Conservation (phyloP, 179 eudicot species). For the Drosera spatulata region DNA sequence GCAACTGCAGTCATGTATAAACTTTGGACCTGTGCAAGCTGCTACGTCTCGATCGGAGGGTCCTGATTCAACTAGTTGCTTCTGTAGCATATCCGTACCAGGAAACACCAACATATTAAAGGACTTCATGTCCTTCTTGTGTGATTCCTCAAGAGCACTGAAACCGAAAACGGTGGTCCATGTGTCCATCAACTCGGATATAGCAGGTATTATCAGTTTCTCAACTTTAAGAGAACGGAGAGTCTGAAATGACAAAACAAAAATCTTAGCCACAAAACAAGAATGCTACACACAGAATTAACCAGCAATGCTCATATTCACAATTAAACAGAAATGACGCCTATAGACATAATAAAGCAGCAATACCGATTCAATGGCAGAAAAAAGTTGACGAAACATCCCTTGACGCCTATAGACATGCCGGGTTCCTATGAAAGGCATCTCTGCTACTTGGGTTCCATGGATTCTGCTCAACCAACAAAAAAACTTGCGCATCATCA, state of each 20-base stretch:
- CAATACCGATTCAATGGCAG: constrained; percentile 74
- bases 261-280: neutral
- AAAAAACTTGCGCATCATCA: neutral
- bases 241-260: constrained; percentile 34
- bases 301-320: neutral
- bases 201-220: constrained; percentile 83
- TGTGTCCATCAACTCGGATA: constrained; percentile 87
- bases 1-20: neutral
- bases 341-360: neutral
- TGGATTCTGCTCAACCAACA: constrained; percentile 46
- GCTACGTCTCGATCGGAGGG: constrained; percentile 12
- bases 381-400: constrained; percentile 87
- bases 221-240: constrained; percentile 58
- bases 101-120: constrained; percentile 92
- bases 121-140: constrained; percentile 59
- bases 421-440: constrained; percentile 98
- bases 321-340: neutral
- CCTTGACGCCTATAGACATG: constrained; percentile 94
- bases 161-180: constrained; percentile 83
- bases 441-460: constrained; percentile 82
- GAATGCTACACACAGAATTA: too few relatives aligned
- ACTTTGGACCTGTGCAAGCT: constrained; percentile 13
- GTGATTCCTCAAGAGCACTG: constrained; percentile 40
- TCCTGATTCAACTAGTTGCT: constrained; percentile 28
- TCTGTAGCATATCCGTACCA: constrained; percentile 87